Conservation (phyloP, 768 basidiomycete species). For the Dendrothele bispora region DNA sequence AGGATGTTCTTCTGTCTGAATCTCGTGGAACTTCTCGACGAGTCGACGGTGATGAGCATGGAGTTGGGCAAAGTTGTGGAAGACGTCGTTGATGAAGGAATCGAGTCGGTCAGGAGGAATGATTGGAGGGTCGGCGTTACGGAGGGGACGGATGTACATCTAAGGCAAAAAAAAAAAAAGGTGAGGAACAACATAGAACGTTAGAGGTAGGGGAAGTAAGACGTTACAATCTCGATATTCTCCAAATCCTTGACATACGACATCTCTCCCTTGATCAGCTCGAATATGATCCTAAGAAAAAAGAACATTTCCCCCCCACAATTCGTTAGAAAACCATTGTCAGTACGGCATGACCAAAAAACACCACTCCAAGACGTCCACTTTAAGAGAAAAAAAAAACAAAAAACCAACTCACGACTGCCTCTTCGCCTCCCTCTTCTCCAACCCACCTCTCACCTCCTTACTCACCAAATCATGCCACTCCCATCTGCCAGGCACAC, state of each 20-base stretch:
- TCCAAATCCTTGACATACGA: slow-evolving; percentile 90
- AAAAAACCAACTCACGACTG: slow-evolving; percentile 88
- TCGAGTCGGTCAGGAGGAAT: slow-evolving; percentile 69
- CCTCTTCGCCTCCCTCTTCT: slow-evolving; percentile 77
- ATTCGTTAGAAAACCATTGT: too few relatives aligned
- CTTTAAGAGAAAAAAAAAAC: background rate
- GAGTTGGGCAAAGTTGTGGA: slow-evolving; percentile 84
- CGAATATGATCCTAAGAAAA: slow-evolving; percentile 76
- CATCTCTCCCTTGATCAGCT: slow-evolving; percentile 95
- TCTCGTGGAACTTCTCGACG: slow-evolving; percentile 77
- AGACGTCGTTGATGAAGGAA: slow-evolving; percentile 82
- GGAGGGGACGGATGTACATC: slow-evolving; percentile 84
- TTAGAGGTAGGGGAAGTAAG: background rate
- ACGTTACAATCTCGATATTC: slow-evolving; percentile 73
- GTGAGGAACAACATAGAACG: background rate
- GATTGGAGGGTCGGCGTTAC: slow-evolving; percentile 74
- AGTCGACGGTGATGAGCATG: slow-evolving; percentile 73
- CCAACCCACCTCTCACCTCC: slow-evolving; percentile 58
- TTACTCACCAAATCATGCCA: slow-evolving; percentile 86
- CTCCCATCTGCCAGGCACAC: slow-evolving; percentile 74
- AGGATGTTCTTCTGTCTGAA: slow-evolving; percentile 88
- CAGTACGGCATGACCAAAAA: too few relatives aligned
- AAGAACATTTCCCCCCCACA: too few relatives aligned
- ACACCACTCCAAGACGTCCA: background rate
- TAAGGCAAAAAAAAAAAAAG: slow-evolving; percentile 34